phyloP scores from a whole-genome alignment of 805 yeast genomes.

The Candida railenensis region DNA sequence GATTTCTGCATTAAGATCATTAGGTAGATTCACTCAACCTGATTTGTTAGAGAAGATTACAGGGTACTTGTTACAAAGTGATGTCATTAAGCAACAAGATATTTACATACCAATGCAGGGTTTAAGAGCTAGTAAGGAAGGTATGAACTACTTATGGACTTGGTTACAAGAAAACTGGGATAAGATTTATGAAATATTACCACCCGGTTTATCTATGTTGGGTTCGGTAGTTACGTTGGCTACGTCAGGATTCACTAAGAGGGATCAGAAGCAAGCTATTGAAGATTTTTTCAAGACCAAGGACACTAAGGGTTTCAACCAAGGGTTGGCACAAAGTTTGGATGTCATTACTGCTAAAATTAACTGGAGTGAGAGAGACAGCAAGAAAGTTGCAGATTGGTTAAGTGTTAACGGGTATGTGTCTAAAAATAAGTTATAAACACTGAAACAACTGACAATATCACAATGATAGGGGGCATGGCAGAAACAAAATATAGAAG shows the following conservation, averaged over 20 bases:
- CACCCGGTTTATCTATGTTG: constrained; percentile 80
- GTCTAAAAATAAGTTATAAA: constrained; percentile 3
- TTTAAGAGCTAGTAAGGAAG: constrained; percentile 58
- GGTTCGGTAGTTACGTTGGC: constrained; percentile 67
- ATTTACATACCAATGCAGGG: constrained; percentile 77
- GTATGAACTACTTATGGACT: constrained; percentile 67
- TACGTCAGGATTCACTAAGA: constrained; percentile 60
- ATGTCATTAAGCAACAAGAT: constrained; percentile 67
- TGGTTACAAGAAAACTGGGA: constrained; percentile 81
- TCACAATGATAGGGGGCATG: too few relatives aligned
- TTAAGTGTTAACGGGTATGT: constrained; percentile 37
- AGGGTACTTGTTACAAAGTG: constrained; percentile 51
- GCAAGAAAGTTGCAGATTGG: constrained; percentile 47
- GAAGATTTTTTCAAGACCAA: constrained; percentile 50
- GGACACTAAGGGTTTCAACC: constrained; percentile 63
- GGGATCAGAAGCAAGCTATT: constrained; percentile 51
- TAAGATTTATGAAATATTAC: constrained; percentile 59
- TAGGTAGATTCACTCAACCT: constrained; percentile 61
- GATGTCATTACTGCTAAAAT: constrained; percentile 58
- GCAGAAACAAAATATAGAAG: too few relatives aligned
- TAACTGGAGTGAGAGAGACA: constrained; percentile 59
- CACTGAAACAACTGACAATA: too few relatives aligned
- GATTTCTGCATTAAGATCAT: constrained; percentile 62
- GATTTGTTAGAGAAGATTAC: constrained; percentile 56
- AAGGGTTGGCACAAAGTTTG: constrained; percentile 62